These are phyloP conservation scores for Eucalyptus grandis DNA, from an alignment of 345 rosid genomes.

Conservation along the genomic window DNA sequence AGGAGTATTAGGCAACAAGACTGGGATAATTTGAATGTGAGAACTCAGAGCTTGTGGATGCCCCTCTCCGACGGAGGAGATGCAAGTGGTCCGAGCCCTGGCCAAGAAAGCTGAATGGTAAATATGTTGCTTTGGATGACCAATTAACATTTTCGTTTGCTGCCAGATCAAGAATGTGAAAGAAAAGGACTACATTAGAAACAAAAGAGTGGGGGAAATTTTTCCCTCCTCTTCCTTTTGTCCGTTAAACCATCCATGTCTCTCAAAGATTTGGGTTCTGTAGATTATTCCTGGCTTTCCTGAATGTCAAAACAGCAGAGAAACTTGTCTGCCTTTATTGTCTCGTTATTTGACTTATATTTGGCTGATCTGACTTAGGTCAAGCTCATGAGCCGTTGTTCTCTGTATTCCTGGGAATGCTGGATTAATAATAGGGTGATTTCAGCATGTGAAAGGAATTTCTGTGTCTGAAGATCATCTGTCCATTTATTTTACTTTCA, in stretches of 20 bases:
- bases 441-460: not conserved
- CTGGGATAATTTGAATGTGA: slow-evolving; percentile 59
- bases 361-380: not conserved
- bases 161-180: not conserved
- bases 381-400: not conserved
- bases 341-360: not conserved
- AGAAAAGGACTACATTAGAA: not conserved
- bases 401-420: not conserved
- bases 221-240: not conserved
- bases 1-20: slow-evolving; percentile 60
- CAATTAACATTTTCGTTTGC: not conserved
- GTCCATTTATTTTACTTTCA: not conserved
- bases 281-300: not conserved
- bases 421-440: not conserved
- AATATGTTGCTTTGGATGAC: not conserved
- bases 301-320: not conserved
- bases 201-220: not conserved
- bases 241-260: not conserved
- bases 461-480: not conserved
- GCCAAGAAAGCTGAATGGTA: slow-evolving; percentile 22
- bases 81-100: slow-evolving; percentile 23
- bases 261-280: not conserved
- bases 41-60: slow-evolving; percentile 54
- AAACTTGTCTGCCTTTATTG: not conserved
- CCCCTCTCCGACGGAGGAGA: slow-evolving; percentile 34